Evolutionary conservation across 2,329 filamentous ascomycete species (phyloP), one percentile per base, ranked within the genome.

Genomic region (Xylariaceae sp.): DNA sequence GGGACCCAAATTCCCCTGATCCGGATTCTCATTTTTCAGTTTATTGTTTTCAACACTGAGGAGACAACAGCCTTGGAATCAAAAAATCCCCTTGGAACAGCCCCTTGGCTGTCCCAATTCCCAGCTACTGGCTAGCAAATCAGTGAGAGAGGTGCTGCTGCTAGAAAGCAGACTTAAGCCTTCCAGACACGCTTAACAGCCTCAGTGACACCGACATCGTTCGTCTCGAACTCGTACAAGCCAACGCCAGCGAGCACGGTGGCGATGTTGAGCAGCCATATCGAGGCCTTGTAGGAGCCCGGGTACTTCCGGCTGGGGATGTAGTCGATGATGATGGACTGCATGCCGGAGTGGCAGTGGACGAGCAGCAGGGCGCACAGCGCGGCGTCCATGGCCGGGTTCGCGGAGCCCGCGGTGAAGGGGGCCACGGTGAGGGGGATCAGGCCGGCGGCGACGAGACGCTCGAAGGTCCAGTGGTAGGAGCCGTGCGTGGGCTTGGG

Each of bases 401-500:
- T 96, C 66, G 97, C 82, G 45, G 90, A 90, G 71, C 92, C 92
- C 62, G 90, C 87, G 62, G 92, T 92, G 77, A 99, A 99, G 64
- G 94, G 94, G 45, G 92, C 88, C 66, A 97, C 81, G 64, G 88
- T 91, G 66, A 99, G 81, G 54, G 94, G 95, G 63, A 99, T 80
- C 63, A 99, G 85, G 58, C 86, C 88, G 59, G 85, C 88, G 59
- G 91, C 88, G 68, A 97, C 79, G 58, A 91, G 74, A 72, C 90
- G 92, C 82, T 99, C 94, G 72, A 96, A 96, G 62, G 89, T 90
- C 94, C 94, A 99, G 84, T 99, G 94, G 81, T 97, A 99, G 76
- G 89, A 95, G 69, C 94, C 94, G 78, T 99, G 90, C 58, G 86
- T 80, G 48, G 93, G 86, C 68, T 83, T 85, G 56, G 90, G 77